Evolutionary conservation across 805 yeast genomes (phyloP).

Genomic region (Ogataea pini): DNA sequence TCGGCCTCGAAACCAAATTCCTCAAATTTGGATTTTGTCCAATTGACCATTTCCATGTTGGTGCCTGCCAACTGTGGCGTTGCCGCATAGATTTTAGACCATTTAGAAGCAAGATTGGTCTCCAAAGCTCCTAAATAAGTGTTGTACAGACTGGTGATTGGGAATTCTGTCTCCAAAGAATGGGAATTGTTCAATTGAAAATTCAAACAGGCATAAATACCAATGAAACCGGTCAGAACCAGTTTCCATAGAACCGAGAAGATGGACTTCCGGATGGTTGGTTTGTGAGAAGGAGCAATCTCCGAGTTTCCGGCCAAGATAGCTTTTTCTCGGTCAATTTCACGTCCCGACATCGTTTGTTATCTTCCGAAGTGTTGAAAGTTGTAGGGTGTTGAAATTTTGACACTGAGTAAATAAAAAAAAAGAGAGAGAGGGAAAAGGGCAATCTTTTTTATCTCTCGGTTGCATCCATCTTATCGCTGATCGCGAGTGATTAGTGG

Average conservation of each 20-base stretch:
- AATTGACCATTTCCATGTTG: slow-evolving; percentile 49
- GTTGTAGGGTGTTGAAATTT: too few species aligned
- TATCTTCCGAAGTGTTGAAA: too few species aligned
- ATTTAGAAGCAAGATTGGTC: slow-evolving; percentile 47
- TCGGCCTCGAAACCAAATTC: slow-evolving; percentile 59
- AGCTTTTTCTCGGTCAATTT: background rate
- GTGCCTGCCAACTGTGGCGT: slow-evolving; percentile 63
- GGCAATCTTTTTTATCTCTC: too few species aligned
- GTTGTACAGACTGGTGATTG: slow-evolving; percentile 5
- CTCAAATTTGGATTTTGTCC: slow-evolving; percentile 57
- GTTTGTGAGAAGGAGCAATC: too few species aligned
- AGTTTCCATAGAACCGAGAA: background rate
- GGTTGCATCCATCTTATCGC: too few species aligned
- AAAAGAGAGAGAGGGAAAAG: too few species aligned
- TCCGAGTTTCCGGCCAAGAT: background rate
- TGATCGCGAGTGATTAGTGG: too few species aligned
- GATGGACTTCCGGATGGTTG: background rate
- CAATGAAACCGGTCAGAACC: background rate
- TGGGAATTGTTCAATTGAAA: background rate
- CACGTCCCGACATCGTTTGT: background rate
- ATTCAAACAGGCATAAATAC: background rate
- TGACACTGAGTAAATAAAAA: too few species aligned
- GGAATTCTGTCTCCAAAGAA: background rate
- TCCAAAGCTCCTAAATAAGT: slow-evolving; percentile 30
- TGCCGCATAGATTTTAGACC: slow-evolving; percentile 54